Base-by-base conservation (phyloP, 1,139 yeast species). In the Geotrichum candidum region DNA sequence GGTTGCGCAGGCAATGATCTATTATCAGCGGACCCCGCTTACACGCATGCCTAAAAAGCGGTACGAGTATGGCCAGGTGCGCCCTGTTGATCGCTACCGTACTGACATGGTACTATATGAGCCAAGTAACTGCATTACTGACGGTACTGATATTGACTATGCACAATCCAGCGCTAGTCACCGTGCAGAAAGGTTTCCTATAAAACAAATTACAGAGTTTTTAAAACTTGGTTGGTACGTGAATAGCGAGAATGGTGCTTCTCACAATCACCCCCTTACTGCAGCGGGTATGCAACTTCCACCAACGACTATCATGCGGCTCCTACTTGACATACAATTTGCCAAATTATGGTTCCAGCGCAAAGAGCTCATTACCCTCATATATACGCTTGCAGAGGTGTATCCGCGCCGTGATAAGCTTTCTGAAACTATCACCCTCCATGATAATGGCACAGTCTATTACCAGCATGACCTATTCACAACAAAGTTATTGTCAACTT, bases 241-340 rank as follows among this genome's bases (percentile, higher is more conserved):
- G 45, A 56, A 56, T 25, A 18, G 31, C 38, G 45, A 51, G 23
- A 41, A 41, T 18, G 22, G 48, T n/a, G 10, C 18, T n/a, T 9
- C 48, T 9, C 29, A 22, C 9, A 38, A 27, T 18, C 45, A 41
- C 11, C 4, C 29, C 1, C 51, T 18, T 35, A 33, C 41, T 10
- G 27, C 23, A 22, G 56, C 59, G 27, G 59, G 56, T 18, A 52
- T 41, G 38, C 59, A 57, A n/a, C n/a, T 57, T 15, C 59, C 53
- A 7, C 56, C 59, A 18, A 52, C 38, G 13, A 29, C 56, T 33
- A 53, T 57, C 7, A 52, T 55, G 22, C 45, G 46, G 2, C 31
- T 52, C 29, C 25, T 57, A 23, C 59, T 55, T 15, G 59, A 57
- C 35, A 57, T 57, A 11, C 53, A 57, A 35, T 46, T 46, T 5